Conservation (phyloP, 73 alveolate genomes). For the Uronychia binucleata region DNA sequence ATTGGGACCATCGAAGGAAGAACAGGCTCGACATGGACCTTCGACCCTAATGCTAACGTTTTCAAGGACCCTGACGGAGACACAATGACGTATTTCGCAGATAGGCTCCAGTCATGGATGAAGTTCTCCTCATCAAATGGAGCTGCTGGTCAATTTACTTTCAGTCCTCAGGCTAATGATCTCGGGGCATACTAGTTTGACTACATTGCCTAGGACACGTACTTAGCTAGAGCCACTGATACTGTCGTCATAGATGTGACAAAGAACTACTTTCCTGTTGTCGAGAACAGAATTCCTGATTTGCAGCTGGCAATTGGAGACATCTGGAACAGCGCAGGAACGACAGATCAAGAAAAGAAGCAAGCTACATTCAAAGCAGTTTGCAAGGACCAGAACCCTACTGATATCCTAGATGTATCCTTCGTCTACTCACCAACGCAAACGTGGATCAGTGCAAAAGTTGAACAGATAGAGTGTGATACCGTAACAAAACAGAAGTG, state of each 20-base stretch:
- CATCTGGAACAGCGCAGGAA: neutral
- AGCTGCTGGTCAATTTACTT: neutral
- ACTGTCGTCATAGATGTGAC: neutral
- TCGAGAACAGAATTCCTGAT: neutral
- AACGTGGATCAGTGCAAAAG: neutral
- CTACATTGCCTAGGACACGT: neutral
- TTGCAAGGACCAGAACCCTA: neutral
- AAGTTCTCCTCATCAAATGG: neutral
- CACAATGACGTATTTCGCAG: neutral
- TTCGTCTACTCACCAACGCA: neutral
- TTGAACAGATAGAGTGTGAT: too few relatives aligned
- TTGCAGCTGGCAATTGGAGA: neutral
- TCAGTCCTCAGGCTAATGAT: neutral
- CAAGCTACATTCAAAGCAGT: neutral
- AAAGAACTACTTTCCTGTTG: neutral
- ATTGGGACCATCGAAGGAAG: neutral
- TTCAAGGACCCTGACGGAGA: neutral
- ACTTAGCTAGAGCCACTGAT: neutral
- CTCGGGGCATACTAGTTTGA: neutral
- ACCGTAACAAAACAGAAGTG: too few relatives aligned
- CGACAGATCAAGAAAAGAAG: neutral
- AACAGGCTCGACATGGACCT: neutral
- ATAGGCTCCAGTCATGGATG: neutral
- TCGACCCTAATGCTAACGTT: neutral
- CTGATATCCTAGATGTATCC: neutral